These are phyloP conservation scores for Casuarina glauca DNA, from an alignment of 306 rosid species.

Conservation along the genomic window DNA sequence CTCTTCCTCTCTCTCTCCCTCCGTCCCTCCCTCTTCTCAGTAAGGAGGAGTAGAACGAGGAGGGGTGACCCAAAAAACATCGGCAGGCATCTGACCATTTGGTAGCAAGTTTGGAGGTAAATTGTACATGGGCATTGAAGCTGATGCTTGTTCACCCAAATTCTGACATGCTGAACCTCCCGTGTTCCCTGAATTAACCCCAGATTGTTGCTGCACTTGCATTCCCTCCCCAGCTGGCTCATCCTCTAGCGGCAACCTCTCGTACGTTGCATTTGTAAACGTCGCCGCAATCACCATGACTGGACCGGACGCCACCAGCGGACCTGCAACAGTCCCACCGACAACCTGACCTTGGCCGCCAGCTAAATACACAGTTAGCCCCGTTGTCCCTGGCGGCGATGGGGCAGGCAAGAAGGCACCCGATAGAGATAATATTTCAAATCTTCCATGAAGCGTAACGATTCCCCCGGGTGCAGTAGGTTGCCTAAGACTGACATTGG, in stretches of 20 bases:
- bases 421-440: constrained; percentile 66
- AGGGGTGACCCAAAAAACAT: constrained; percentile 72
- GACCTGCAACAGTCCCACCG: constrained; percentile 69
- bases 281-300: constrained; percentile 81
- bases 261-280: constrained; percentile 72
- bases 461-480: constrained; percentile 61
- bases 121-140: constrained; percentile 52
- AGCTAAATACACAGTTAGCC: constrained; percentile 59
- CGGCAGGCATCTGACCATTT: constrained; percentile 69
- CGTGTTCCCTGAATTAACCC: constrained; percentile 30
- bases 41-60: constrained; percentile 64
- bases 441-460: constrained; percentile 61
- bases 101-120: constrained; percentile 65
- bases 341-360: constrained; percentile 84
- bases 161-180: constrained; percentile 44
- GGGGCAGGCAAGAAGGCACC: constrained; percentile 87
- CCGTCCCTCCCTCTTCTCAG: constrained; percentile 19
- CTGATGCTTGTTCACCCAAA: constrained; percentile 41
- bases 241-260: constrained; percentile 66
- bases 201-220: constrained; percentile 45
- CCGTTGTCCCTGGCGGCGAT: constrained; percentile 64
- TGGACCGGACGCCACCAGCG: constrained; percentile 67
- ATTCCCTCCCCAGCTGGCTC: constrained; percentile 42
- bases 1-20: not conserved
- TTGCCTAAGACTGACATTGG: constrained; percentile 68